A percentile compares a stretch with the other conserved stretches of the same genome.
Conservation (phyloP, 1,284 basidiomycete species). For the Taiwanofungus camphoratus region DNA sequence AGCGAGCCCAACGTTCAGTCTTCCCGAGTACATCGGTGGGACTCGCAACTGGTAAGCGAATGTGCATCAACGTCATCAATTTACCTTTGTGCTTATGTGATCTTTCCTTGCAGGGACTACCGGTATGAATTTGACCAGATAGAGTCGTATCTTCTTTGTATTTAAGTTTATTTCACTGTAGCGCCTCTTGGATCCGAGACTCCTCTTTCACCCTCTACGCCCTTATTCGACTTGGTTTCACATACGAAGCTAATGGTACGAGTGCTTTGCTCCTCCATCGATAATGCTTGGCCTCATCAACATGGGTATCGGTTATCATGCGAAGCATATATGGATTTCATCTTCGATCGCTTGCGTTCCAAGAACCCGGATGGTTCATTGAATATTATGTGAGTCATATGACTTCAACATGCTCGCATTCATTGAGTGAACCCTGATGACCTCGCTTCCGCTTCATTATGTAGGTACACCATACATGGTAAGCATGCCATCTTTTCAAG, state of each 20-base stretch:
- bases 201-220: slow-evolving; percentile 91
- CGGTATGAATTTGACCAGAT: slow-evolving; percentile 35
- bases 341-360: slow-evolving; percentile 73
- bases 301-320: not conserved
- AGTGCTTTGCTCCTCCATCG: slow-evolving; percentile 15
- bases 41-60: slow-evolving; percentile 70
- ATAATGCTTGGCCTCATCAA: not conserved
- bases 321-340: slow-evolving; percentile 84
- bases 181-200: slow-evolving; percentile 87
- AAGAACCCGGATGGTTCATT: slow-evolving; percentile 85
- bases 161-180: slow-evolving; percentile 20
- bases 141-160: not conserved
- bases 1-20: slow-evolving; percentile 88
- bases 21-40: slow-evolving; percentile 88
- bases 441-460: not conserved
- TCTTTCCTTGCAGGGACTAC: slow-evolving; percentile 51
- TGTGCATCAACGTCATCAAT: not conserved
- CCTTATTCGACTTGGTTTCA: slow-evolving; percentile 86
- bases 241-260: slow-evolving; percentile 78
- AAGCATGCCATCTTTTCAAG: slow-evolving; percentile 8
- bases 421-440: not conserved
- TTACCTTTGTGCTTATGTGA: not conserved
- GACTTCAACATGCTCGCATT: not conserved
- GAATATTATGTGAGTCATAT: slow-evolving; percentile 75
- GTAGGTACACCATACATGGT: slow-evolving; percentile 77